A percentile compares a stretch with the other conserved stretches of the same genome.
phyloP scores from a whole-genome alignment of 2,329 filamentous ascomycete genomes.

The Diplodia corticola region DNA sequence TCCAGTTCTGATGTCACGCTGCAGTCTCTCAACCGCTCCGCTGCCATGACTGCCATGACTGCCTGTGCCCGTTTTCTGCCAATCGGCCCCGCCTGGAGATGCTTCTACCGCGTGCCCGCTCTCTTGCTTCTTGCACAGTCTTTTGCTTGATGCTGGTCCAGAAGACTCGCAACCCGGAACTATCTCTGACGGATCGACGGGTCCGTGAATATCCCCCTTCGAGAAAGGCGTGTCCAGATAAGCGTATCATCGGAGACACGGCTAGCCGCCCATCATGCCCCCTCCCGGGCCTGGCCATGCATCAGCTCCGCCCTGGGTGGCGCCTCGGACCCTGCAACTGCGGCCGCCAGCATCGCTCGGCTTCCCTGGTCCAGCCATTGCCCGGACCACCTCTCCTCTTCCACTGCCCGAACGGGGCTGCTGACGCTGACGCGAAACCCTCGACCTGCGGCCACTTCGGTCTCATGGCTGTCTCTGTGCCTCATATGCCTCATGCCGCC shows the following conservation, averaged over 20 bases:
- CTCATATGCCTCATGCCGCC: constrained; percentile 21
- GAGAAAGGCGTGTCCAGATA: neutral
- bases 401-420: constrained; percentile 1
- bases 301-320: constrained; percentile 3
- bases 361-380: constrained; percentile 9
- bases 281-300: neutral
- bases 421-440: constrained; percentile 19
- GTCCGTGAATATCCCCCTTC: constrained; percentile 8
- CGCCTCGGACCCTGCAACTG: neutral
- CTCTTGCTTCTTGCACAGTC: no score
- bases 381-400: neutral
- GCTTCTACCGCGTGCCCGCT: neutral
- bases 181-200: constrained; percentile 4
- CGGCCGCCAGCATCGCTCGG: neutral
- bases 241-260: neutral
- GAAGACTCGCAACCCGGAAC: neutral
- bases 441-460: constrained; percentile 15
- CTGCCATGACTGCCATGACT: neutral
- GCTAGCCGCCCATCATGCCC: constrained; percentile 13
- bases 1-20: constrained; percentile 10
- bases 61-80: neutral
- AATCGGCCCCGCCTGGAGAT: neutral
- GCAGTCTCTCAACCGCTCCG: neutral
- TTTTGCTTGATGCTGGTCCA: neutral
- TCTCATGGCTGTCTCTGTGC: constrained; percentile 11